phyloP scores from a whole-genome alignment of 371 early-diverging fungal genomes.

The Zopfochytrium polystomum region DNA sequence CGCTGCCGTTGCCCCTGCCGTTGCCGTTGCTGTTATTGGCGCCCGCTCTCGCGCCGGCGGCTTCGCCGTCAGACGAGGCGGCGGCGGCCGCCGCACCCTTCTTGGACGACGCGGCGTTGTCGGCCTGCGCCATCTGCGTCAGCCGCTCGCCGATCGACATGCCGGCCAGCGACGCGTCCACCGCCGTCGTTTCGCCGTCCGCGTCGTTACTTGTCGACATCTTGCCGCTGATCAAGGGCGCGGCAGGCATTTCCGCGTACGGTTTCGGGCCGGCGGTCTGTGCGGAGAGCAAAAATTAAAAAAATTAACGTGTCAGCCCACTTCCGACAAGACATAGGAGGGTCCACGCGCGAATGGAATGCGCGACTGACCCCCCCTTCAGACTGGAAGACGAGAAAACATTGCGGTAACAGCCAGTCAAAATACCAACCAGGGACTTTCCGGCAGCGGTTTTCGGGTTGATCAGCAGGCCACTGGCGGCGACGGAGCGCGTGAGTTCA shows the following conservation, averaged over 20 bases:
- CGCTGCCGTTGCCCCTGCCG: not conserved
- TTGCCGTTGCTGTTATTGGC: not conserved
- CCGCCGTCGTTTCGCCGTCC: no score
- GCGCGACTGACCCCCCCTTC: not conserved
- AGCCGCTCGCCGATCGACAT: no score
- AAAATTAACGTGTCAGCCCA: no score
- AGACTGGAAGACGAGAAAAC: constrained; percentile 6
- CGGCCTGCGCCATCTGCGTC: no score
- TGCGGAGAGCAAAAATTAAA: no score
- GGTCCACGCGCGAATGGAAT: not conserved
- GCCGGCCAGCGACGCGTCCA: no score
- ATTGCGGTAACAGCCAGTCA: not conserved
- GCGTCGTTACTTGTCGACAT: no score
- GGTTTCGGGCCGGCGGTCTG: no score
- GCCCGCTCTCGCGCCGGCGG: constrained; percentile 28
- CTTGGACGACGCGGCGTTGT: no score
- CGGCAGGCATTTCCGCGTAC: no score
- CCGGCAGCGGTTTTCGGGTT: constrained; percentile 3
- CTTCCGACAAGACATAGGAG: no score
- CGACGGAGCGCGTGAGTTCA: constrained; percentile 12
- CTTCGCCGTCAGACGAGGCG: constrained; percentile 48
- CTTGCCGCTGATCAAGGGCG: no score
- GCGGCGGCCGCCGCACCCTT: constrained; percentile 4
- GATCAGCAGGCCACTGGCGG: not conserved
- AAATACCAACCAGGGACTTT: not conserved